Percentiles rank a stretch among this genome's conserved stretches.
phyloP scores from a whole-genome alignment of 805 yeast genomes.

The Starmerella bombi region DNA sequence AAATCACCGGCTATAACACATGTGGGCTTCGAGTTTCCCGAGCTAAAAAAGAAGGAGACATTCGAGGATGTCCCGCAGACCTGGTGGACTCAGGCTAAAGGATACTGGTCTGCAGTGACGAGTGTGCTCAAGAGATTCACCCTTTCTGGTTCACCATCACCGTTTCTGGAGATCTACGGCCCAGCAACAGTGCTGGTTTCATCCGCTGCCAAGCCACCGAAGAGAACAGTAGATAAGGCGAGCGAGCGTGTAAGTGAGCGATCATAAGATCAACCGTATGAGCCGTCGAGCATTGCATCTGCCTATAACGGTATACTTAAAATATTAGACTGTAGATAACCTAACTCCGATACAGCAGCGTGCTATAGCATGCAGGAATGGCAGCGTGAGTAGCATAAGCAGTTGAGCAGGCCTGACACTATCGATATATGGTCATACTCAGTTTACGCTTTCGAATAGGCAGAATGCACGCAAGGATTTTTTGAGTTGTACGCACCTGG shows the following conservation, averaged over 20 bases:
- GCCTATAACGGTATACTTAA: too few relatives aligned
- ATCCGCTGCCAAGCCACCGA: conserved; percentile 6
- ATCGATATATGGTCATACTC: too few relatives aligned
- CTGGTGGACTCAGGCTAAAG: background rate
- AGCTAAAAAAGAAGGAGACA: background rate
- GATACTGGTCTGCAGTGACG: background rate
- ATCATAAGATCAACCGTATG: too few relatives aligned
- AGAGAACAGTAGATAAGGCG: background rate
- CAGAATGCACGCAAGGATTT: too few relatives aligned
- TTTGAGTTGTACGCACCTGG: too few relatives aligned
- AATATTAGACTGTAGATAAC: too few relatives aligned
- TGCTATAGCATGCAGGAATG: too few relatives aligned
- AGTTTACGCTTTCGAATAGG: too few relatives aligned
- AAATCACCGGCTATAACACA: conserved; percentile 4
- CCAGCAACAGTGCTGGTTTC: conserved; percentile 21
- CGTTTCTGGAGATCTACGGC: conserved; percentile 18
- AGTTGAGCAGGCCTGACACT: too few relatives aligned
- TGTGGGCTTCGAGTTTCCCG: conserved; percentile 5
- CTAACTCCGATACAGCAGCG: too few relatives aligned
- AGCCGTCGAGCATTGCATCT: too few relatives aligned
- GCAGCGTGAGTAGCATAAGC: too few relatives aligned
- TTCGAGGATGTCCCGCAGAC: background rate
- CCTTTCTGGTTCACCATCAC: conserved; percentile 3
- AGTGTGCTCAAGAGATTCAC: background rate
- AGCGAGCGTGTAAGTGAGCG: background rate